Evolutionary conservation across 164 flowering plant species (phyloP).

Genomic region (Magnolia kwangsiensis): DNA sequence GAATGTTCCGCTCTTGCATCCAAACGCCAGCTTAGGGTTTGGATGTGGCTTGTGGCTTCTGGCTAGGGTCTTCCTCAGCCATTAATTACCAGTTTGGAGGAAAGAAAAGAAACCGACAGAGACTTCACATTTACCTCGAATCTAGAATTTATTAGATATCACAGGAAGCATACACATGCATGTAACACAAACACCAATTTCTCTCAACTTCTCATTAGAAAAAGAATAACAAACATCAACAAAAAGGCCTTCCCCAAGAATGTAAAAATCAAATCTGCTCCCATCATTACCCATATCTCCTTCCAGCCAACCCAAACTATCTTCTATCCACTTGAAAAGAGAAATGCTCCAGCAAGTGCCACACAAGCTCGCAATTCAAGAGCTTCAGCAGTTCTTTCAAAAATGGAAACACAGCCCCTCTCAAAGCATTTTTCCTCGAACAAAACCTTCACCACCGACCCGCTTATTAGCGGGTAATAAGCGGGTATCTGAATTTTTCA

Average conservation of each 20-base stretch:
- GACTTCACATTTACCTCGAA: not conserved
- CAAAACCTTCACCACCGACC: not conserved
- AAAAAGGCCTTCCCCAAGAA: not conserved
- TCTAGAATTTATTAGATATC: not conserved
- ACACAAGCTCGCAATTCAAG: not conserved
- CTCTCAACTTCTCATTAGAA: not conserved
- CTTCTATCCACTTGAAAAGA: not conserved
- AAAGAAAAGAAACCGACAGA: not conserved
- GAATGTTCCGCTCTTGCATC: too few relatives aligned
- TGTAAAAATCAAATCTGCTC: not conserved
- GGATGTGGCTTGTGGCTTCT: too few relatives aligned
- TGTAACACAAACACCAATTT: not conserved
- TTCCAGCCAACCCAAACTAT: not conserved
- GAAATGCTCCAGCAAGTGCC: not conserved
- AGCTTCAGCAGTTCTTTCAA: not conserved
- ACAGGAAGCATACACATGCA: not conserved
- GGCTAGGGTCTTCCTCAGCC: too few relatives aligned
- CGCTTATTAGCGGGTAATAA: conserved; percentile 9
- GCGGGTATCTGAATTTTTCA: conserved; percentile 11
- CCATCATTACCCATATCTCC: not conserved
- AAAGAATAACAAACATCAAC: not conserved
- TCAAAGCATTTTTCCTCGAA: not conserved
- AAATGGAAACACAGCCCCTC: not conserved
- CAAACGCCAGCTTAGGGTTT: too few relatives aligned
- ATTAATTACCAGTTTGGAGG: too few relatives aligned